These are phyloP conservation scores for Fusarium sp. DNA, from an alignment of 2,329 filamentous ascomycete species.

Conservation along the genomic window DNA sequence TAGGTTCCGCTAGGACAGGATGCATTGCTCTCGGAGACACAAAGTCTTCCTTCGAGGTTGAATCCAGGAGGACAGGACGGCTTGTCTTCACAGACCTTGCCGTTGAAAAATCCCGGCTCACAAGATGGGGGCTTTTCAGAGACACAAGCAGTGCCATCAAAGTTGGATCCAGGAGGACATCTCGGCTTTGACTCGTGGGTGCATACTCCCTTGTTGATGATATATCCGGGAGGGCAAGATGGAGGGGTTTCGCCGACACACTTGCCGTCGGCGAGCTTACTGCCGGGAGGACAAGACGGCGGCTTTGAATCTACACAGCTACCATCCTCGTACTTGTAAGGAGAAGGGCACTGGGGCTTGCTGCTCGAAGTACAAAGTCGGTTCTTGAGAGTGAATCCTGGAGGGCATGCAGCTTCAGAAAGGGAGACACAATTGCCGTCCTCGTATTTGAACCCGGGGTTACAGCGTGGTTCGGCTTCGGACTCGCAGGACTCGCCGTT, in stretches of 20 bases:
- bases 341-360: neutral
- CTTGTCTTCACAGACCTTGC: slow-evolving; percentile 21
- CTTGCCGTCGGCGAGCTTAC: neutral
- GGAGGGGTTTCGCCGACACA: slow-evolving; percentile 1
- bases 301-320: slow-evolving; percentile 4
- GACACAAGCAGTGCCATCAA: slow-evolving; percentile 12
- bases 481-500: slow-evolving; percentile 23
- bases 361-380: slow-evolving; percentile 12
- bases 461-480: neutral
- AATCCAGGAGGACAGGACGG: slow-evolving; percentile 2
- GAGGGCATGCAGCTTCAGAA: neutral
- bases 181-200: neutral
- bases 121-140: slow-evolving; percentile 1
- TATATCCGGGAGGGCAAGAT: neutral
- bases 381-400: slow-evolving; percentile 16
- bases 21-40: neutral
- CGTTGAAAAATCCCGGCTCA: slow-evolving; percentile 11
- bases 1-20: neutral
- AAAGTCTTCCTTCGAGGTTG: neutral
- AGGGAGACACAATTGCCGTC: slow-evolving; percentile 1
- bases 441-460: neutral
- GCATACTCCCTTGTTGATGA: neutral
- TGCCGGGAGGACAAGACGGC: neutral
- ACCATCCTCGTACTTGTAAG: slow-evolving; percentile 1
- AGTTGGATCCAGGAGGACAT: neutral